A percentile compares a stretch with the other conserved stretches of the same genome.
Conservation (phyloP, 768 basidiomycete genomes). For the Rhizopogon roseolus region DNA sequence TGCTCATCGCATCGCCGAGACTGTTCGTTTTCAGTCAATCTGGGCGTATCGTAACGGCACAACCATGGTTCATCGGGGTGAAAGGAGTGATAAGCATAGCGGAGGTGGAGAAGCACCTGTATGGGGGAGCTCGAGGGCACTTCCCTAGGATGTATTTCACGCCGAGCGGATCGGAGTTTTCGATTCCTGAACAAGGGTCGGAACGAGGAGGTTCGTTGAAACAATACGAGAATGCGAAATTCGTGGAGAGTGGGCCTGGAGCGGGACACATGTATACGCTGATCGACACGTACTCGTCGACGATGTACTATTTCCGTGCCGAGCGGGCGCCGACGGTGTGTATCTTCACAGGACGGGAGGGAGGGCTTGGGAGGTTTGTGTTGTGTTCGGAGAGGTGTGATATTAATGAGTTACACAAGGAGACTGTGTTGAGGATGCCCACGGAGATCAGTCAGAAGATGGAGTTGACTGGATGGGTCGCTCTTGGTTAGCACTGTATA, state of each 20-base stretch:
- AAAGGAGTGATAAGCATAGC: slow-evolving; percentile 12
- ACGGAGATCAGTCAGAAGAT: slow-evolving; percentile 1
- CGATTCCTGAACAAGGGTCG: not conserved
- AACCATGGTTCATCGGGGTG: slow-evolving; percentile 18
- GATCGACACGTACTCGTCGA: slow-evolving; percentile 10
- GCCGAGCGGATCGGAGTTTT: slow-evolving; percentile 12
- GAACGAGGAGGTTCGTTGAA: slow-evolving; percentile 9
- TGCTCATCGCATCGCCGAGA: slow-evolving; percentile 3
- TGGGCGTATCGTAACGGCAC: slow-evolving; percentile 10
- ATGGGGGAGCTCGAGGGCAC: slow-evolving; percentile 7
- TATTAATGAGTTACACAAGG: slow-evolving; percentile 13
- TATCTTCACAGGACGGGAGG: slow-evolving; percentile 15
- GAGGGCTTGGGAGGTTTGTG: slow-evolving; percentile 17
- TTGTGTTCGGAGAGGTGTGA: slow-evolving; percentile 16
- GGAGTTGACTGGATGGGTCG: not conserved
- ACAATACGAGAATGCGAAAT: not conserved
- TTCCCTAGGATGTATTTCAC: slow-evolving; percentile 8
- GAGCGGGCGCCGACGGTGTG: slow-evolving; percentile 15
- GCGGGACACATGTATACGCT: slow-evolving; percentile 9
- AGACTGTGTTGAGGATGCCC: slow-evolving; percentile 16
- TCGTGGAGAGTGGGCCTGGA: not conserved
- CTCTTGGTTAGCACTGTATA: not conserved
- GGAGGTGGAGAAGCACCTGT: slow-evolving; percentile 7
- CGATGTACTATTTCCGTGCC: slow-evolving; percentile 15
- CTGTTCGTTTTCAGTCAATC: slow-evolving; percentile 10